These are phyloP conservation scores for Calonectria multiphialidica DNA, from an alignment of 2,329 filamentous ascomycete genomes.

Conservation along the genomic window DNA sequence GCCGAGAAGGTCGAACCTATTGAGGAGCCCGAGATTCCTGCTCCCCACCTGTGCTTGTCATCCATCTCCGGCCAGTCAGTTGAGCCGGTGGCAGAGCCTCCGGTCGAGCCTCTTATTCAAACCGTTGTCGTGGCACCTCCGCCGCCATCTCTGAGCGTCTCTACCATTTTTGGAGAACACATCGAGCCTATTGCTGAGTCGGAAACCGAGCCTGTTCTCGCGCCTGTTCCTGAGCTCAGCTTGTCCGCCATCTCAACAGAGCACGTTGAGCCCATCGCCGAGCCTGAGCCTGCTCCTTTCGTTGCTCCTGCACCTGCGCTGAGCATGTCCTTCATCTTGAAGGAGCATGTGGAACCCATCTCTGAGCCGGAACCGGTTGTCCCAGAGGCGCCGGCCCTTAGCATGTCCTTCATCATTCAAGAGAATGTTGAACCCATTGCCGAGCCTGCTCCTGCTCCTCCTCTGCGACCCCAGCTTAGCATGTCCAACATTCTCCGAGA, in stretches of 20 bases:
- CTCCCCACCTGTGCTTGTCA: background rate
- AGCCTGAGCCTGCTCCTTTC: conserved; percentile 27
- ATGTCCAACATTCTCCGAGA: conserved; percentile 36
- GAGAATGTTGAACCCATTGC: conserved; percentile 45
- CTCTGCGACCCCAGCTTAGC: conserved; percentile 26
- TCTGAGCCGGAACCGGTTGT: conserved; percentile 32
- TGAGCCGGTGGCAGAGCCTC: conserved; percentile 37
- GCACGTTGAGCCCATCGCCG: conserved; percentile 35
- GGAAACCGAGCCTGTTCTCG: conserved; percentile 39
- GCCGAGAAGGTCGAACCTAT: conserved; percentile 25
- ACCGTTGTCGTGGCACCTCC: background rate
- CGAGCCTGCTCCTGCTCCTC: conserved; percentile 34
- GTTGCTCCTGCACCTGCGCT: conserved; percentile 31
- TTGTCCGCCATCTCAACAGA: conserved; percentile 37
- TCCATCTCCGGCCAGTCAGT: background rate
- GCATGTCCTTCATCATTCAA: conserved; percentile 36
- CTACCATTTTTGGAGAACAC: conserved; percentile 5
- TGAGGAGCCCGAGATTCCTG: conserved; percentile 7
- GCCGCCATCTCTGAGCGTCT: conserved; percentile 1
- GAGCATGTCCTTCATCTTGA: conserved; percentile 36
- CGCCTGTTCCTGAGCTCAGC: conserved; percentile 24
- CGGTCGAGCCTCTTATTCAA: background rate
- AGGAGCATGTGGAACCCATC: conserved; percentile 38
- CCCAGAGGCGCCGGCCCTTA: conserved; percentile 26
- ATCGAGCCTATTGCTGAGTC: conserved; percentile 43